Evolutionary conservation across 2,329 filamentous ascomycete species (phyloP).

Genomic region (Cryphonectria carpinicola): DNA sequence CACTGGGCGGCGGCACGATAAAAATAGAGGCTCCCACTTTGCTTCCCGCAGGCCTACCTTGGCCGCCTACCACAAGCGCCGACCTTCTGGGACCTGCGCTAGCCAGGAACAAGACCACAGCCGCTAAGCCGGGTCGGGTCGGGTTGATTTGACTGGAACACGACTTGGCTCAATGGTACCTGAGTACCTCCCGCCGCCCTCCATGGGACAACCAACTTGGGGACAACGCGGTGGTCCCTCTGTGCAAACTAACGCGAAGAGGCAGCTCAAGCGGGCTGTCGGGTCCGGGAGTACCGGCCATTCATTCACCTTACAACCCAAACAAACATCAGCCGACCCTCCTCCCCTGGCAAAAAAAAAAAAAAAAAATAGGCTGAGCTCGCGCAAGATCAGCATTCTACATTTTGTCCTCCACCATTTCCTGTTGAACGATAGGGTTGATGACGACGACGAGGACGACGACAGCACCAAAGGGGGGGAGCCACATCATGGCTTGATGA

Average conservation of each 20-base stretch:
- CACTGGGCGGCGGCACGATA: conserved; percentile 1
- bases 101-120: background rate
- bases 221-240: background rate
- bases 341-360: background rate
- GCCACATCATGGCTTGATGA: background rate
- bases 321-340: background rate
- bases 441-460: background rate
- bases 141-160: background rate
- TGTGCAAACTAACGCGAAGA: background rate
- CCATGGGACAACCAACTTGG: background rate
- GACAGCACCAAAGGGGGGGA: background rate
- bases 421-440: background rate
- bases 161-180: background rate
- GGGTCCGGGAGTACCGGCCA: background rate
- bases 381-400: background rate
- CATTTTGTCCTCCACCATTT: background rate
- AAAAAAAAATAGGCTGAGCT: background rate
- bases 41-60: background rate
- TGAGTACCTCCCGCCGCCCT: background rate
- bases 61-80: background rate
- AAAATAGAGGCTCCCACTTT: conserved; percentile 3
- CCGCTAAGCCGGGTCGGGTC: background rate
- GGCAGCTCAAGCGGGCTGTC: conserved; percentile 5
- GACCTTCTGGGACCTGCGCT: conserved; percentile 1
- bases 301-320: background rate